phyloP scores from a whole-genome alignment of 768 basidiomycete species.

The Pisolithus microcarpus region DNA sequence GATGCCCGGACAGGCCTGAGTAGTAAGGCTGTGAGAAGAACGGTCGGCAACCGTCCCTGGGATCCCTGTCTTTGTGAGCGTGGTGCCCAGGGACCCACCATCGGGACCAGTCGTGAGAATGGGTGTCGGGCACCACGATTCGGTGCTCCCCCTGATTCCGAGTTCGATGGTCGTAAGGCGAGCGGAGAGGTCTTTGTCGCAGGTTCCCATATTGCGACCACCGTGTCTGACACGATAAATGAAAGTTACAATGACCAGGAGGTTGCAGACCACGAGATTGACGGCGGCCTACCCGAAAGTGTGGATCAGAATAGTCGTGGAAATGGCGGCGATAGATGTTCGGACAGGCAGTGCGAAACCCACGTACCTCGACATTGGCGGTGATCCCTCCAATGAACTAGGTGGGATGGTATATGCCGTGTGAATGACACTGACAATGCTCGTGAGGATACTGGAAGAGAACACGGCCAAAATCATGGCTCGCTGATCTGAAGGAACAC shows the following conservation, averaged over 20 bases:
- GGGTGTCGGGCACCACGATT: not conserved
- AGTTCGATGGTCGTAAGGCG: slow-evolving; percentile 23
- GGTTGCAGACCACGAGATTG: slow-evolving; percentile 36
- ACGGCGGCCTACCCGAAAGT: slow-evolving; percentile 23
- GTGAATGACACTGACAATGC: slow-evolving; percentile 38
- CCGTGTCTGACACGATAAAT: slow-evolving; percentile 18
- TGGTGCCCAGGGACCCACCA: too few relatives aligned
- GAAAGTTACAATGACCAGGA: slow-evolving; percentile 33
- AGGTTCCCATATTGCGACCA: slow-evolving; percentile 6
- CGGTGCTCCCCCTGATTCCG: not conserved
- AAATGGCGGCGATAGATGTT: not conserved
- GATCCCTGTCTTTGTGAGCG: too few relatives aligned
- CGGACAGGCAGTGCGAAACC: not conserved
- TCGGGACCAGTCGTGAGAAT: not conserved
- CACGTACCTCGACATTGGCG: slow-evolving; percentile 38
- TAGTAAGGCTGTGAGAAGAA: too few relatives aligned
- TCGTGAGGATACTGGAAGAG: slow-evolving; percentile 47
- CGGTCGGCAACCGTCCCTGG: too few relatives aligned
- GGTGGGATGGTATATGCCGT: slow-evolving; percentile 33
- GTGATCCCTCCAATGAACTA: slow-evolving; percentile 12
- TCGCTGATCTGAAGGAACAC: slow-evolving; percentile 33
- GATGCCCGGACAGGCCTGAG: too few relatives aligned
- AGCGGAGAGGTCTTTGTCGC: slow-evolving; percentile 6
- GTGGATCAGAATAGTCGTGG: not conserved
- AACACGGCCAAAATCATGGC: slow-evolving; percentile 39